Evolutionary conservation across 768 basidiomycete species (phyloP).

Genomic region (Lentinula detonsa): DNA sequence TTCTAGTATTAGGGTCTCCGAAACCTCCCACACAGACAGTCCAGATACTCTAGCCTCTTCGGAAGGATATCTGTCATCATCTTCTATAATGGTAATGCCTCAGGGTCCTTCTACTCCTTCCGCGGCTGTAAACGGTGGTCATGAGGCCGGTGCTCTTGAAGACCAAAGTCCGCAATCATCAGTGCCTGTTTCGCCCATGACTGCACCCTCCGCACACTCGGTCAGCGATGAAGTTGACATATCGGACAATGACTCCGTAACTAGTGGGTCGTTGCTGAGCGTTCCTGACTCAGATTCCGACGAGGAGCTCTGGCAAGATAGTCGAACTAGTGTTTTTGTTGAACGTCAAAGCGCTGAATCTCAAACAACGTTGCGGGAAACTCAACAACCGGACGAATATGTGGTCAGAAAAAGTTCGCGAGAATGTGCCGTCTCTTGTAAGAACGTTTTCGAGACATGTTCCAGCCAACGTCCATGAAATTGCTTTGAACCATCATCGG

Average conservation of each 20-base stretch:
- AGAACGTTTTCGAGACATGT: slow-evolving; percentile 58
- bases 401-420: slow-evolving; percentile 56
- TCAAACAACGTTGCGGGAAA: slow-evolving; percentile 13
- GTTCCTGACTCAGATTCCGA: slow-evolving; percentile 46
- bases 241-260: slow-evolving; percentile 37
- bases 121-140: background rate
- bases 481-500: slow-evolving; percentile 18
- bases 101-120: slow-evolving; percentile 20
- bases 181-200: slow-evolving; percentile 5
- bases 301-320: slow-evolving; percentile 55
- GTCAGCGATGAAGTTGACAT: slow-evolving; percentile 12
- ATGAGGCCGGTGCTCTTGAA: background rate
- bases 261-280: slow-evolving; percentile 55
- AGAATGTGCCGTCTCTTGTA: slow-evolving; percentile 66
- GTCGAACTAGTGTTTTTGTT: slow-evolving; percentile 30
- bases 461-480: slow-evolving; percentile 71
- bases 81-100: slow-evolving; percentile 70
- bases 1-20: slow-evolving; percentile 60
- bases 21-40: slow-evolving; percentile 24
- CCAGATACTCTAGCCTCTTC: slow-evolving; percentile 15
- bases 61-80: slow-evolving; percentile 46
- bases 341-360: slow-evolving; percentile 6
- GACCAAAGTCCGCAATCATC: slow-evolving; percentile 8
- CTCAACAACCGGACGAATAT: slow-evolving; percentile 45
- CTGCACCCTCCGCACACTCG: slow-evolving; percentile 4